Percentiles rank a stretch among this genome's conserved stretches.
Evolutionary conservation across 257 asterid species (phyloP).

Genomic region (Ligustrum vulgare): DNA sequence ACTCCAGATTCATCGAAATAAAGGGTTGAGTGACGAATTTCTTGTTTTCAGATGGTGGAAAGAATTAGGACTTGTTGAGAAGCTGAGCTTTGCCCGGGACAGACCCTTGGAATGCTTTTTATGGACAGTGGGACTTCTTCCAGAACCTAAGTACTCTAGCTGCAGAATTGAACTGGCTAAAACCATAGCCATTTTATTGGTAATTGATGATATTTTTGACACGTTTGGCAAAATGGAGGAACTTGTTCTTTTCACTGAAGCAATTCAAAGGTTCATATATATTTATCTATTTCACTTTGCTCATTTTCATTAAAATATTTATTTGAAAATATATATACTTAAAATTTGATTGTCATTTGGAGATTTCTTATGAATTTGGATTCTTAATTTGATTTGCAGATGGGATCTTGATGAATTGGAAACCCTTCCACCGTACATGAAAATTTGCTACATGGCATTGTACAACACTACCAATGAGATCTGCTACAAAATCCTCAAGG

Average conservation of each 20-base stretch:
- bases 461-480: constrained; percentile 66
- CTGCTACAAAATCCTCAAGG: constrained; percentile 61
- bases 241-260: constrained; percentile 58
- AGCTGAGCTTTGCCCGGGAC: constrained; percentile 59
- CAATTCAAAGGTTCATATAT: constrained; percentile 49
- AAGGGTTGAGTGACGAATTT: neutral
- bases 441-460: constrained; percentile 68
- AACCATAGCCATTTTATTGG: constrained; percentile 52
- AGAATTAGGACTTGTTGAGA: constrained; percentile 58
- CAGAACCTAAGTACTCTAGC: constrained; percentile 55
- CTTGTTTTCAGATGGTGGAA: constrained; percentile 63
- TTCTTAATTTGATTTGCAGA: constrained; percentile 29
- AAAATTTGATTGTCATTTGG: too few species aligned
- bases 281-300: neutral
- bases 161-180: constrained; percentile 70
- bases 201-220: constrained; percentile 65
- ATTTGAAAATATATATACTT: too few species aligned
- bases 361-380: neutral
- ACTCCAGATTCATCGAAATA: neutral
- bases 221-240: constrained; percentile 60
- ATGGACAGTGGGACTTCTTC: constrained; percentile 67
- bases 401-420: constrained; percentile 75
- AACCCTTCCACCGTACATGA: constrained; percentile 65
- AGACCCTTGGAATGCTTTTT: constrained; percentile 66
- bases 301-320: neutral